Base-by-base conservation (phyloP, 345 rosid species). In the Citrus sp. region DNA sequence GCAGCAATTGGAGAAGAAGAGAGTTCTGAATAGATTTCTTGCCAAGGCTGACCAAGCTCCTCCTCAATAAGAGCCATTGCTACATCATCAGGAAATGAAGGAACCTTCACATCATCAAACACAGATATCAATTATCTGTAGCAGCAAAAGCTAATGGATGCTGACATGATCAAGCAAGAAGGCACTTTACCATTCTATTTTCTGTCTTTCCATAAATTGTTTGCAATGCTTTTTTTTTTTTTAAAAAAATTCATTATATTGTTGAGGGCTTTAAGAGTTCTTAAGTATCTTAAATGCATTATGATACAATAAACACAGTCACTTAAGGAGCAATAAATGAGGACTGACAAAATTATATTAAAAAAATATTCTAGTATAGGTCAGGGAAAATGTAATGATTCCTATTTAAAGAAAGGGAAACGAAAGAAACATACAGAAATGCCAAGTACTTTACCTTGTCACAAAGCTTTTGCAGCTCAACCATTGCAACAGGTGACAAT, bases 1-100 rank as follows among this genome's bases (percentile, higher is more conserved):
- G 98, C 99, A 83, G 99, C 98, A 68, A 93, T 91, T 62, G 99
- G 99, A 30, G 99, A 95, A 77, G 99, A 72, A 74, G 99, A 93
- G 58, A 93, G 94, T 83, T 92, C 98, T 9, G 98, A 93, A 84
- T 95, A 95, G 76, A 92, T 40, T 7, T 93, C 86, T 3, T 86
- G 88, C 98, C 98, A 95, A 62, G 97, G 99, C 80, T 79, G 90
- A 73, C 98, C 99, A 77, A 95, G 96, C 88, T 95, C 98, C 90
- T 95, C 94, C 78, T 92, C 89, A 28, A 95, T 80, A 80, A 95
- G 94, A 78, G 98, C 97, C 99, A 95, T 93, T 61, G 98, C 99
- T 42, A 95, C 85, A 87, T 92, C 97, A 84, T 92, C 99, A 67
- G 99, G 99, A 87, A 86, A 95, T 79, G 99, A 95, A 85, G 99